Evolutionary conservation across 2,329 filamentous ascomycete genomes (phyloP), one percentile per base, ranked within the genome.

Genomic region (Aspergillus pseudoglaucus): DNA sequence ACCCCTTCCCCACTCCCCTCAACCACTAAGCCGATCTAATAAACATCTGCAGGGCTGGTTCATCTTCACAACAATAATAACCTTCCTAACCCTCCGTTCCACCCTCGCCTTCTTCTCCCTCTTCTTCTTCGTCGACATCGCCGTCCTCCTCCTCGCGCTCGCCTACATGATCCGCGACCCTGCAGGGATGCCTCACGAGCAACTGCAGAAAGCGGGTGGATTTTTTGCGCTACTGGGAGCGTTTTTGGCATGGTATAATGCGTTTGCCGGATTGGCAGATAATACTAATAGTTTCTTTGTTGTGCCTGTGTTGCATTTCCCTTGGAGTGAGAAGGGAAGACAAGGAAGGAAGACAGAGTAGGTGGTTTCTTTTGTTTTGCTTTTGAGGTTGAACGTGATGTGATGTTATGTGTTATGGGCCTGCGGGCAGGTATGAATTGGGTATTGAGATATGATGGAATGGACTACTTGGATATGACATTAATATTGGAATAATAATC

Each of bases 41-140:
- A 38, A 38, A n/a, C 7, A 14, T 1, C 39, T 3, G 32, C 50
- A 70, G 67, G 74, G 83, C 64, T 89, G 85, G 86, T 87, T 85
- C 71, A 87, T 89, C 69, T 89, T 89, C 73, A 89, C 85, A 33
- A 82, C 80, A 40, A 65, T 89, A 42, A 69, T 88, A 50, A 73
- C 87, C 22, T 56, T 88, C 41, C 83, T 81, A 73, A 89, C 86
- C 1, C 72, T 89, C 44, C 79, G 80, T 52, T 88, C 85, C 4
- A 87, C 84, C 37, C 72, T 88, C 57, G 83, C 84, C 56, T 88
- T 89, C 75, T 87, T 83, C 72, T 60, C 75, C 12, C 78, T 89
- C 27, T 89, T 89, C 75, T 77, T 88, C 66, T 80, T 76, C 41
- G 82, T 89, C 48, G 84, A 87, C 65, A 59, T 87, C 20, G 77